phyloP scores from a whole-genome alignment of 306 rosid species.

The Sindora glabra region DNA sequence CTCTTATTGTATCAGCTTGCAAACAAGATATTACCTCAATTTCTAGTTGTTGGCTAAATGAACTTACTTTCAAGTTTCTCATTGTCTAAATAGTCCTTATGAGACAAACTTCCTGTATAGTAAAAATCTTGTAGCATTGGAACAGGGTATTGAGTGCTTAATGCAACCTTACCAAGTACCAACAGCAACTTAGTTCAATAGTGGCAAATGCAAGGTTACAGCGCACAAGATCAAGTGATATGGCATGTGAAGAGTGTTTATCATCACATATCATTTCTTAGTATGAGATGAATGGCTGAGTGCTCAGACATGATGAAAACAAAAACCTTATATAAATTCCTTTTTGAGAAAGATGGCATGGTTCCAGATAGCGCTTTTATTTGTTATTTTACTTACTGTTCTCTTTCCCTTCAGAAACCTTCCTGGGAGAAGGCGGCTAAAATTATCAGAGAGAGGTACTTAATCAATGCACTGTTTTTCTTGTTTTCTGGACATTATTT shows the following conservation, averaged over 20 bases:
- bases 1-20: conserved; percentile 1
- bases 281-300: too few relatives aligned
- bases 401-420: conserved; percentile 65
- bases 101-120: background rate
- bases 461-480: conserved; percentile 17
- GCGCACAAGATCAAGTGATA: conserved; percentile 9
- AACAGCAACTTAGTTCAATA: background rate
- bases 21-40: background rate
- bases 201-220: background rate
- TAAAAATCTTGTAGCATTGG: background rate
- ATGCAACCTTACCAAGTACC: conserved; percentile 2
- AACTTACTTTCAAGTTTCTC: background rate
- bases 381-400: conserved; percentile 8
- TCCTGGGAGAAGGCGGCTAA: conserved; percentile 95
- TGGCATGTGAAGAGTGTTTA: conserved; percentile 1
- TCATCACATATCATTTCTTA: background rate
- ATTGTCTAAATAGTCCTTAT: background rate
- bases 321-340: background rate
- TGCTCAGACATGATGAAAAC: background rate
- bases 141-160: conserved; percentile 14
- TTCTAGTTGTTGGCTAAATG: background rate
- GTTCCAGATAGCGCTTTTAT: conserved; percentile 4
- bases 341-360: conserved; percentile 16
- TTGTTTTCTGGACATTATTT: conserved; percentile 11
- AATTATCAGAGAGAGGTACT: conserved; percentile 71